phyloP scores from a whole-genome alignment of 768 basidiomycete genomes.

The Termitomyces sp. region DNA sequence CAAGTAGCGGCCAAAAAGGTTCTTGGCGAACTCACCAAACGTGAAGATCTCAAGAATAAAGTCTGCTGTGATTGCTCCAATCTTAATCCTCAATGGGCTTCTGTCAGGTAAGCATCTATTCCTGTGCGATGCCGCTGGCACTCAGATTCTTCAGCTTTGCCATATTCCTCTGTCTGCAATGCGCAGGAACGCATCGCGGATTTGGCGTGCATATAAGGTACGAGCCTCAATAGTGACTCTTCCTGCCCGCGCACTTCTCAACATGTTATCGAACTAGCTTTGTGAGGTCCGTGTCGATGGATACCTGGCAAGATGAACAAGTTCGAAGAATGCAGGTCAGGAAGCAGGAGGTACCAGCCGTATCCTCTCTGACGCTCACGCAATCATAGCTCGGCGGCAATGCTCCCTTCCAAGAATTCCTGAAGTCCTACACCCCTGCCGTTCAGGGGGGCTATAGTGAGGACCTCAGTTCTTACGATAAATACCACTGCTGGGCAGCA shows the following conservation, averaged over 20 bases:
- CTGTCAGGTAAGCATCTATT: slow-evolving; percentile 50
- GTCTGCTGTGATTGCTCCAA: slow-evolving; percentile 79
- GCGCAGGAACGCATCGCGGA: slow-evolving; percentile 79
- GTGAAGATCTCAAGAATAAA: slow-evolving; percentile 72
- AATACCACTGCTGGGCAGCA: slow-evolving; percentile 93
- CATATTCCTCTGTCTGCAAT: slow-evolving; percentile 89
- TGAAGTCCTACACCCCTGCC: slow-evolving; percentile 62
- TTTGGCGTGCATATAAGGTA: slow-evolving; percentile 93
- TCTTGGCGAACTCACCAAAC: slow-evolving; percentile 71
- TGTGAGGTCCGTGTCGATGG: slow-evolving; percentile 93
- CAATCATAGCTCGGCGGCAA: slow-evolving; percentile 79
- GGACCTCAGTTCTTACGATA: slow-evolving; percentile 61
- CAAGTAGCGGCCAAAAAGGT: slow-evolving; percentile 66
- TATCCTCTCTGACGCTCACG: slow-evolving; percentile 5
- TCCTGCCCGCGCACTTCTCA: slow-evolving; percentile 15
- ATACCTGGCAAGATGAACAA: slow-evolving; percentile 92
- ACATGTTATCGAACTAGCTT: slow-evolving; percentile 48
- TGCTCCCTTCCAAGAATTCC: slow-evolving; percentile 73
- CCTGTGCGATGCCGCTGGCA: slow-evolving; percentile 7
- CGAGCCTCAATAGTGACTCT: slow-evolving; percentile 18
- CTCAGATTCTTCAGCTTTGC: slow-evolving; percentile 54
- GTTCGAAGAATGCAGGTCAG: slow-evolving; percentile 83
- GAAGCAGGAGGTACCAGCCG: neutral
- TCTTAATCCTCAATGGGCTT: slow-evolving; percentile 97
- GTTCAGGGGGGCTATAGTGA: slow-evolving; percentile 70